phyloP scores from a whole-genome alignment of 73 alveolate species.

The Paramecium pentaurelia region DNA sequence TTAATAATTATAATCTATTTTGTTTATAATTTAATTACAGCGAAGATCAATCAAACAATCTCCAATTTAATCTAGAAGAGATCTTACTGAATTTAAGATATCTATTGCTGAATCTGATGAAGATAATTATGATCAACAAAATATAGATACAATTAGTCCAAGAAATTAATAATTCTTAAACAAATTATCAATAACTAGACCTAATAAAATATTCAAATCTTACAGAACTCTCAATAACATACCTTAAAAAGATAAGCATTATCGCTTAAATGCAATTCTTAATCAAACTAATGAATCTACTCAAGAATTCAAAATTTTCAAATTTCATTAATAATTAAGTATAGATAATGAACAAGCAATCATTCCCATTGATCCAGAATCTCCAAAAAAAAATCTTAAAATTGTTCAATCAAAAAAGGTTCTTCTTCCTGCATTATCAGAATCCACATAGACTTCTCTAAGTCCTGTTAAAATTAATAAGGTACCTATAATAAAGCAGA shows the following conservation, averaged over 20 bases:
- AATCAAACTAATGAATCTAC: not conserved
- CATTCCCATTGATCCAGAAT: not conserved
- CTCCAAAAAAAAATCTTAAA: not conserved
- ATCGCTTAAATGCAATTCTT: not conserved
- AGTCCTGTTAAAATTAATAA: not conserved
- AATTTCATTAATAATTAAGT: not conserved
- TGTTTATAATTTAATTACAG: not conserved
- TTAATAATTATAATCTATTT: not conserved
- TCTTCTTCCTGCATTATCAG: slow-evolving; percentile 1
- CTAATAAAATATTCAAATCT: not conserved
- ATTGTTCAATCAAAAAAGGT: not conserved
- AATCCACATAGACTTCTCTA: not conserved
- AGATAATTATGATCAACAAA: not conserved
- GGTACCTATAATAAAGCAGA: not conserved
- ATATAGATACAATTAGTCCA: not conserved
- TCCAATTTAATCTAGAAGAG: not conserved
- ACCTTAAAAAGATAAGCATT: not conserved
- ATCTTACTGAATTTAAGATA: not conserved
- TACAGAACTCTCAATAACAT: not conserved
- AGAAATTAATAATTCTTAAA: not conserved
- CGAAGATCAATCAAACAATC: not conserved
- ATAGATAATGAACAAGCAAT: not conserved
- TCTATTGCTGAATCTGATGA: slow-evolving; percentile 13
- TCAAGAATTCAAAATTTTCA: not conserved
- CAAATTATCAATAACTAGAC: not conserved